Evolutionary conservation across 1,284 basidiomycete species (phyloP).

Genomic region (Filobasidium uniguttulatum): DNA sequence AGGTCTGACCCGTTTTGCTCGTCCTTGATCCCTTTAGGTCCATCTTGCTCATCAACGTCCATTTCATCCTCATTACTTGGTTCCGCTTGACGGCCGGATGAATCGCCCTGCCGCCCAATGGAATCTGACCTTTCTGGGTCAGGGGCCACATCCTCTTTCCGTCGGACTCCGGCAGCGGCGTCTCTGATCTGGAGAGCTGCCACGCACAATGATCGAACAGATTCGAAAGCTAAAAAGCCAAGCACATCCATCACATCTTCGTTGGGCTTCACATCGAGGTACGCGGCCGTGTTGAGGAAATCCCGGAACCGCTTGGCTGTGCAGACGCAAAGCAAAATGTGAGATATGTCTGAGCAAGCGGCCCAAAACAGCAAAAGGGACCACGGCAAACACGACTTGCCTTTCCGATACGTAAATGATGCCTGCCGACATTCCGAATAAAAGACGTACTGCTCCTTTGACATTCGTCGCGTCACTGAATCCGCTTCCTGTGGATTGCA

Average conservation of each 20-base stretch:
- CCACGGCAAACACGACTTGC: slow-evolving; percentile 38
- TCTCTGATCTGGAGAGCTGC: slow-evolving; percentile 58
- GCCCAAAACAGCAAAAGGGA: neutral
- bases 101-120: too few relatives aligned
- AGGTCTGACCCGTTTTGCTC: slow-evolving; percentile 18
- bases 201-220: slow-evolving; percentile 82
- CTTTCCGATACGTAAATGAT: slow-evolving; percentile 91
- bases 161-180: slow-evolving; percentile 4
- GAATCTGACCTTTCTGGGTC: too few relatives aligned
- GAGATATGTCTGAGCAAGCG: neutral
- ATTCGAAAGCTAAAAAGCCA: slow-evolving; percentile 92
- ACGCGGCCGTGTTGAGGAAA: slow-evolving; percentile 77
- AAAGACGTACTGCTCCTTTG: slow-evolving; percentile 88
- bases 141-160: slow-evolving; percentile 13
- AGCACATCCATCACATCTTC: slow-evolving; percentile 95
- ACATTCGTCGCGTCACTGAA: slow-evolving; percentile 90
- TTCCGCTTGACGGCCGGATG: slow-evolving; percentile 14
- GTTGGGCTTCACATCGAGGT: slow-evolving; percentile 79
- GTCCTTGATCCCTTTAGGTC: slow-evolving; percentile 3
- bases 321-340: slow-evolving; percentile 46
- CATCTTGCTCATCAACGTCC: slow-evolving; percentile 2
- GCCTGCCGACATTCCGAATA: slow-evolving; percentile 96
- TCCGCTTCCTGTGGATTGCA: slow-evolving; percentile 88
- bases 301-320: slow-evolving; percentile 87
- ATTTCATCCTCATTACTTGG: slow-evolving; percentile 1